phyloP scores from a whole-genome alignment of 2,329 filamentous ascomycete species.

The Fusarium aywerte region DNA sequence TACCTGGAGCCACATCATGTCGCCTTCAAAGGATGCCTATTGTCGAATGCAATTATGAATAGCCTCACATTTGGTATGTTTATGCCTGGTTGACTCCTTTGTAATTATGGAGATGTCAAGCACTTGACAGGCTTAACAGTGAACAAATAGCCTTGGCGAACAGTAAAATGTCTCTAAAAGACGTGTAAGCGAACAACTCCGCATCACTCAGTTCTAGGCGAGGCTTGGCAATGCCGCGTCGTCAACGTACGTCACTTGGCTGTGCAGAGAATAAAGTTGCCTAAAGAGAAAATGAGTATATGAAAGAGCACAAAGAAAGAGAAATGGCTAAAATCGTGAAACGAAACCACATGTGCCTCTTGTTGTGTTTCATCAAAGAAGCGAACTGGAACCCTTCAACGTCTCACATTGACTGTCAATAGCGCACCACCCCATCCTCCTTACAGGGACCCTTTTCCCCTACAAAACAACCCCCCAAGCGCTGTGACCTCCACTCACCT shows the following conservation, averaged over 20 bases:
- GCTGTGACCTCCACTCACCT: slow-evolving; percentile 16
- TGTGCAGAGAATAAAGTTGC: slow-evolving; percentile 27
- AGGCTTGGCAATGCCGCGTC: slow-evolving; percentile 41
- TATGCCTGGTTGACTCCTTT: not conserved
- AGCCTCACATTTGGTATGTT: slow-evolving; percentile 4
- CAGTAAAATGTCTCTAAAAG: slow-evolving; percentile 3
- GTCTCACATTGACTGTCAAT: slow-evolving; percentile 22
- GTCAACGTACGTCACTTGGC: slow-evolving; percentile 38
- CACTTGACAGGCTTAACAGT: not conserved
- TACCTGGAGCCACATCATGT: not conserved
- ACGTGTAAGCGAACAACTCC: slow-evolving; percentile 12
- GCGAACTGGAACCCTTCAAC: slow-evolving; percentile 11
- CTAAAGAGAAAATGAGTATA: slow-evolving; percentile 13
- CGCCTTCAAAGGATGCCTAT: not conserved
- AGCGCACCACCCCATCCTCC: slow-evolving; percentile 18
- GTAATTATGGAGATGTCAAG: slow-evolving; percentile 8
- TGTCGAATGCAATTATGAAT: not conserved
- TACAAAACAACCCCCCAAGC: slow-evolving; percentile 31
- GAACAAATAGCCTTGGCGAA: slow-evolving; percentile 16
- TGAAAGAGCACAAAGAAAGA: slow-evolving; percentile 4
- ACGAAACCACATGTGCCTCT: slow-evolving; percentile 6
- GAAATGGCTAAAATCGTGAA: not conserved
- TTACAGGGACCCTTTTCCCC: slow-evolving; percentile 29
- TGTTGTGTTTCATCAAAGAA: slow-evolving; percentile 15
- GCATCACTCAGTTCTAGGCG: slow-evolving; percentile 20